phyloP scores from a whole-genome alignment of 306 rosid genomes.

The Quercus variabilis region DNA sequence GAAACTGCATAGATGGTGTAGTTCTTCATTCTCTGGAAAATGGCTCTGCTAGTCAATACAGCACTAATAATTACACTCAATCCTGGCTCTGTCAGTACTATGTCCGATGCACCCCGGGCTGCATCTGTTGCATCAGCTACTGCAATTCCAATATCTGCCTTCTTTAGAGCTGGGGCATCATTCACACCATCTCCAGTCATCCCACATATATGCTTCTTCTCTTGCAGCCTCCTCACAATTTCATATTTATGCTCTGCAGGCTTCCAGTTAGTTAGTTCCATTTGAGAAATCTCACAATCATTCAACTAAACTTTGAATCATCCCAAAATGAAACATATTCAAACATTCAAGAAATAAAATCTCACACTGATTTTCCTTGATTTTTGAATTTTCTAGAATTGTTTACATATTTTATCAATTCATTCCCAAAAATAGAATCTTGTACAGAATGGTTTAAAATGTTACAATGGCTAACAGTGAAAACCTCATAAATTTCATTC shows the following conservation, averaged over 20 bases:
- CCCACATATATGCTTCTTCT: constrained; percentile 75
- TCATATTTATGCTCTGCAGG: constrained; percentile 83
- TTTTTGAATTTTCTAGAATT: neutral
- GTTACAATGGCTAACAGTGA: neutral
- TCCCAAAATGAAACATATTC: neutral
- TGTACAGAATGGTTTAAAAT: neutral
- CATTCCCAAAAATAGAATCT: neutral
- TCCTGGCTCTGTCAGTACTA: constrained; percentile 89
- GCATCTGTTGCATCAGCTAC: constrained; percentile 98
- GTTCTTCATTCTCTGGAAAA: constrained; percentile 93
- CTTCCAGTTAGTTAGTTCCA: constrained; percentile 2
- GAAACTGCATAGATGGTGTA: constrained; percentile 93
- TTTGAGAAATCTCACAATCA: neutral
- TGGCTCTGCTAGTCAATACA: constrained; percentile 86
- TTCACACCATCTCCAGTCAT: constrained; percentile 99
- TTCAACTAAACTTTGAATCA: neutral
- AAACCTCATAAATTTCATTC: neutral
- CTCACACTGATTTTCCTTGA: neutral
- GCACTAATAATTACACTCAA: constrained; percentile 85
- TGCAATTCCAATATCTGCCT: constrained; percentile 87
- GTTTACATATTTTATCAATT: neutral
- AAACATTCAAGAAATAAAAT: neutral
- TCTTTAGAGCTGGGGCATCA: constrained; percentile 89
- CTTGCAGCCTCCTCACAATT: constrained; percentile 82
- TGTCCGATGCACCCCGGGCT: constrained; percentile 86